phyloP scores from a whole-genome alignment of 495 filamentous ascomycete genomes.

The Aspergillus taichungensis region DNA sequence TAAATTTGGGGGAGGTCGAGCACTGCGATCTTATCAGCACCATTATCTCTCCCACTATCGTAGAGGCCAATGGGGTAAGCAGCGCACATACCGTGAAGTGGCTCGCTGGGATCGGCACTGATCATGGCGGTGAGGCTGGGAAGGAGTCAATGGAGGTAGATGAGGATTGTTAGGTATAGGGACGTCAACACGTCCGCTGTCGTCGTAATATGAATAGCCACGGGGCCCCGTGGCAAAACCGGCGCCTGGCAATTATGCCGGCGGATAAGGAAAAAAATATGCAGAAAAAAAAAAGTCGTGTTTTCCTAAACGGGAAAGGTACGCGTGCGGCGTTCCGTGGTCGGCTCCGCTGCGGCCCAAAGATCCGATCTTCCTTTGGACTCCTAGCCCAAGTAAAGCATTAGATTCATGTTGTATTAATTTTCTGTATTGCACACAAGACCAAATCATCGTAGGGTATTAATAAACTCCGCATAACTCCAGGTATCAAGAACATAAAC shows the following conservation, averaged over 20 bases:
- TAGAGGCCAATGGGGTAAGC: constrained; percentile 5
- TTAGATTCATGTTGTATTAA: constrained; percentile 1
- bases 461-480: background rate
- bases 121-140: constrained; percentile 26
- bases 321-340: constrained; percentile 24
- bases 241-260: constrained; percentile 8
- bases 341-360: constrained; percentile 13
- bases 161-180: background rate
- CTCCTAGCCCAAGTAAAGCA: background rate
- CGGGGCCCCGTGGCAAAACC: constrained; percentile 3
- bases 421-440: background rate
- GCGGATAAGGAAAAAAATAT: constrained; percentile 8
- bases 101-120: constrained; percentile 29
- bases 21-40: constrained; percentile 39
- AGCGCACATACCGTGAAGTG: constrained; percentile 32
- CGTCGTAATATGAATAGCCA: no score
- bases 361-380: background rate
- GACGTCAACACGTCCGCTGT: background rate
- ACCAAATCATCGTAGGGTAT: constrained; percentile 3
- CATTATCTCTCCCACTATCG: constrained; percentile 16
- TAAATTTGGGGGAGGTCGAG: constrained; percentile 47
- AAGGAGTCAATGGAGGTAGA: background rate
- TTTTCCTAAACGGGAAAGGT: constrained; percentile 34
- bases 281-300: constrained; percentile 31
- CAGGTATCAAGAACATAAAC: background rate